Conservation (phyloP, 306 rosid species). For the Biancaea sappan region DNA sequence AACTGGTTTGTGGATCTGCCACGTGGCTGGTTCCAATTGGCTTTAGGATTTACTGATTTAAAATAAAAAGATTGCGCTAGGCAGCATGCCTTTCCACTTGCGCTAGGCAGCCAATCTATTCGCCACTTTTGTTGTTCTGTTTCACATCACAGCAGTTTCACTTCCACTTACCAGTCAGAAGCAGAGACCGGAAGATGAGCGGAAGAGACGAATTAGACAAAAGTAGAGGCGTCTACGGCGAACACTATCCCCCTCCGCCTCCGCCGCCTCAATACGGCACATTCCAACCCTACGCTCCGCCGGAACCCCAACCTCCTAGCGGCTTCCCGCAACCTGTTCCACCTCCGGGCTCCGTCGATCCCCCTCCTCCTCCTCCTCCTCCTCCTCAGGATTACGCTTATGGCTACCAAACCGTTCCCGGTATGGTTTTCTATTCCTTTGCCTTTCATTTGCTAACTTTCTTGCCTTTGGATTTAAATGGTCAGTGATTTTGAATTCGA, state of each 20-base stretch:
- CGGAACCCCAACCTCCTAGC: neutral
- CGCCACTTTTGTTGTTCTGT: too few species aligned
- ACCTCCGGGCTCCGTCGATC: neutral
- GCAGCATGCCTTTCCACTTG: too few species aligned
- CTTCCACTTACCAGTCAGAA: neutral
- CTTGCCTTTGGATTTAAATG: neutral
- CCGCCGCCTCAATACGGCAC: neutral
- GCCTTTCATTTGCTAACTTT: neutral
- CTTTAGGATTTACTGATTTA: too few species aligned
- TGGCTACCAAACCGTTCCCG: conserved; percentile 18
- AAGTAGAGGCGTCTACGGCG: neutral
- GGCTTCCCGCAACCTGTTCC: conserved; percentile 4
- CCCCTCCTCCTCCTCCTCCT: neutral
- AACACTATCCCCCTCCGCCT: neutral
- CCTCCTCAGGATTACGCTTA: neutral
- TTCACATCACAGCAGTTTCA: too few species aligned
- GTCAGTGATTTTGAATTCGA: neutral
- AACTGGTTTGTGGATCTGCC: too few species aligned
- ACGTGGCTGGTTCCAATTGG: too few species aligned
- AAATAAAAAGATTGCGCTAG: too few species aligned
- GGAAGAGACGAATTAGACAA: neutral
- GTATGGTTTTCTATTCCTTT: neutral
- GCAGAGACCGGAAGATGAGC: neutral
- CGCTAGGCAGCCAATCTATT: too few species aligned
- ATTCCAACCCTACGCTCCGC: neutral